Base-by-base conservation (phyloP, 2,329 filamentous ascomycete genomes). In the Ophiosphaerella narmari region DNA sequence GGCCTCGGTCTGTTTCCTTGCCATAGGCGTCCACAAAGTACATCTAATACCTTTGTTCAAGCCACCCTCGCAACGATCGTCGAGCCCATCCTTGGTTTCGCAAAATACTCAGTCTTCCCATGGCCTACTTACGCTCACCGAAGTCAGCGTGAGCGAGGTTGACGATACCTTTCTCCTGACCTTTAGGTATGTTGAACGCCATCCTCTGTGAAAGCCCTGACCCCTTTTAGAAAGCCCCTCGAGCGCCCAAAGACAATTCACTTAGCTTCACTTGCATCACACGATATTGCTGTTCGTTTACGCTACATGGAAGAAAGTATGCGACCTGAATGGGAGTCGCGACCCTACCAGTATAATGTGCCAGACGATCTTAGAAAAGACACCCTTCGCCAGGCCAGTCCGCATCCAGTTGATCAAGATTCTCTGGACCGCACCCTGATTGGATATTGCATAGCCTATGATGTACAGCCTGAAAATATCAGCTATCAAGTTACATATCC, bases 381-480 rank as follows among this genome's bases (percentile, higher is more conserved):
- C 36, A 69, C 72, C 6, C 48, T 68, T 7, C 55, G 63, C n/a
- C 71, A 68, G 34, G 48, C 61, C 7, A 70, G 64, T 32, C 66
- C 80, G 2, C 78, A 82, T 37, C 80, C 83, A 46, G 86, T 88
- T 50, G 84, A 86, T 50, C 80, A 82, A 44, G 75, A 75, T 49
- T 81, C 78, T 60, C 82, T 90, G 61, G 85, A 89, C 58, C 79
- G 86, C 31, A 89, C 86, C 1, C 70, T 90, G 29, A 83, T 83
- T 40, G 87, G 86, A 31, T 89, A 89, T 64, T 89, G 86, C 65
- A 78, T 86, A 36, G 86, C 85, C 16, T 90, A 89, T 66, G 82
- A 84, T 50, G 77, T 88, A 18, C 85, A 88, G 59, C 84, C 86
- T 3, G 81, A 82, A 11, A 87, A 86, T 47, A 86, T 90, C 32